A percentile compares a stretch with the other conserved stretches of the same genome.
phyloP scores from a whole-genome alignment of 2,329 filamentous ascomycete species.

The Fusarium sp. region DNA sequence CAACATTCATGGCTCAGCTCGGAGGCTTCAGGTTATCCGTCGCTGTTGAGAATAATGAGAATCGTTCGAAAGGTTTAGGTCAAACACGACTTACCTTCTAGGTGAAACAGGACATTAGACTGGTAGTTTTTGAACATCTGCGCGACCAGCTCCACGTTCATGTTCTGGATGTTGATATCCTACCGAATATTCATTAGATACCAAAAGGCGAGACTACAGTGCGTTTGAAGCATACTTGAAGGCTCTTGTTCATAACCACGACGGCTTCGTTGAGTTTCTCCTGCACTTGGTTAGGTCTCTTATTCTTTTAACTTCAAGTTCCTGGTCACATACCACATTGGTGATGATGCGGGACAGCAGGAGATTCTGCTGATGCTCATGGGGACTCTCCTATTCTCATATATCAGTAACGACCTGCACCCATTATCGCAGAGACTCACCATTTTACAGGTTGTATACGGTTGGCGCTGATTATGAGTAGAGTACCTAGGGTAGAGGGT shows the following conservation, averaged over 20 bases:
- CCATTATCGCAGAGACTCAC: constrained; percentile 4
- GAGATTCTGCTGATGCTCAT: constrained; percentile 96
- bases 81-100: constrained; percentile 79
- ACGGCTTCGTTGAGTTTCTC: constrained; percentile 98
- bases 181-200: constrained; percentile 55
- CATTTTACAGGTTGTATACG: constrained; percentile 20
- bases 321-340: constrained; percentile 82
- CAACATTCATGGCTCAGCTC: constrained; percentile 26
- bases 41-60: constrained; percentile 64
- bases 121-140: constrained; percentile 99
- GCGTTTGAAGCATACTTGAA: constrained; percentile 73
- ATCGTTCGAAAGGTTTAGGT: background rate
- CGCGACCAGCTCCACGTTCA: constrained; percentile 97
- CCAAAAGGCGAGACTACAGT: background rate
- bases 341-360: constrained; percentile 95
- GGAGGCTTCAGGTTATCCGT: constrained; percentile 89
- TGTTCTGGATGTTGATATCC: constrained; percentile 99
- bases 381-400: constrained; percentile 83
- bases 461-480: background rate
- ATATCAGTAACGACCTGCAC: background rate
- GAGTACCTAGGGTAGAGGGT: background rate
- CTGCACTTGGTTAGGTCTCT: constrained; percentile 61
- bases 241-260: constrained; percentile 90
- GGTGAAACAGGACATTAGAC: constrained; percentile 95
- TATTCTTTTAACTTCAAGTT: background rate